Base-by-base conservation (phyloP, 108 stramenopile genomes). In the Thalassiosira profunda region DNA sequence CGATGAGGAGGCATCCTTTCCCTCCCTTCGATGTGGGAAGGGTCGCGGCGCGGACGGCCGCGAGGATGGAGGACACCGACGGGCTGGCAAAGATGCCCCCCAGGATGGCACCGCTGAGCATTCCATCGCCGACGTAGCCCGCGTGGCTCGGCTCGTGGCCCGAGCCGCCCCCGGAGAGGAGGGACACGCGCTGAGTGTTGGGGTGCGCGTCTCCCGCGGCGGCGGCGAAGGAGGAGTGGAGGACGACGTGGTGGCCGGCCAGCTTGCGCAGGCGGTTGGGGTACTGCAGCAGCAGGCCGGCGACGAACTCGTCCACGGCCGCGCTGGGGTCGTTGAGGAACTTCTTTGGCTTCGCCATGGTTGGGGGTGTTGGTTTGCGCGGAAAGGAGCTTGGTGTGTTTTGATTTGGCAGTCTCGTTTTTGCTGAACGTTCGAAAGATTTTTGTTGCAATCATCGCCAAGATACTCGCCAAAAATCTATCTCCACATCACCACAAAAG, bases 81-180 rank as follows among this genome's bases (percentile, higher is more conserved):
- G 99, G 99, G 57, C 83, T 85, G 10, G 99, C 99, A 75, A 99
- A 99, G 34, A 98, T 97, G 8, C 93, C 96, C 10, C 99, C 99
- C 52, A 92, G 90, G 5, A 99, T 95, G 25, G 98, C 98, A 23
- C 95, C 98, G 4, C 89, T 91, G 8, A 99, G 85, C 96, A 98
- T 96, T 20, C 97, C 97, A 1, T 65, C 24, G 0, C 98, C 98
- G 42, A 98, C 83, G 82, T 85, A 99, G 5, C 98, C 98, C 12
- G 97, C 98, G 68, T 98, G 98, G 34, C 86, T 77, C 11, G 99
- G 99, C 75, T 99, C 99, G 73, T 99, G 99, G 10, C 99, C 99
- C 54, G 85, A 86, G 12, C 98, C 99, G 17, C 99, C 99, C 5
- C 99, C 98, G 7, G 94, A 93, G 0, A 96, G 44, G 3, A 96